Conservation (phyloP, 2,329 filamentous ascomycete species). For the Talaromyces sp. region DNA sequence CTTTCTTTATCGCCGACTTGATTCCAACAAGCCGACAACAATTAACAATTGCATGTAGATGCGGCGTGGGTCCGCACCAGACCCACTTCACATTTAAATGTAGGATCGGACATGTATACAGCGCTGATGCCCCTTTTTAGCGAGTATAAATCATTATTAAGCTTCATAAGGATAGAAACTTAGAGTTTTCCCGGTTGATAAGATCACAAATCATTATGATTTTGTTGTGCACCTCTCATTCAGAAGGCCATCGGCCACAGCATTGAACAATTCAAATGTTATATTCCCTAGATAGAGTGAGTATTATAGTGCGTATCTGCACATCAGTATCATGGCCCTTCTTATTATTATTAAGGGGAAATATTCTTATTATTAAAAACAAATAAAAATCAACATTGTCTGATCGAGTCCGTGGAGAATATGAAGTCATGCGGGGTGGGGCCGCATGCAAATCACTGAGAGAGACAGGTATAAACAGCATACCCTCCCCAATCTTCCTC, state of each 20-base stretch:
- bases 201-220: not conserved
- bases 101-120: not conserved
- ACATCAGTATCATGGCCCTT: not conserved
- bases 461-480: not conserved
- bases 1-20: not conserved
- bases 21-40: not conserved
- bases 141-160: not conserved
- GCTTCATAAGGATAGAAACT: not conserved
- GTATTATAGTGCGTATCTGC: not conserved
- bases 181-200: not conserved
- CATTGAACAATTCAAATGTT: no score
- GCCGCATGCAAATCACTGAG: not conserved
- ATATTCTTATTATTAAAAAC: not conserved
- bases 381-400: not conserved
- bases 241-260: not conserved
- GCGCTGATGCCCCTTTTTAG: not conserved
- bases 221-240: not conserved
- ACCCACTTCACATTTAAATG: not conserved
- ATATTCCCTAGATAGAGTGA: not conserved
- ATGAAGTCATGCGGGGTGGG: not conserved
- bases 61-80: not conserved
- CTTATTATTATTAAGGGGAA: not conserved
- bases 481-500: not conserved
- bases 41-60: not conserved
- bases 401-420: not conserved